Evolutionary conservation across 2,329 filamentous ascomycete genomes (phyloP), one percentile per base, ranked within the genome.

Genomic region (Curvularia spicifera): DNA sequence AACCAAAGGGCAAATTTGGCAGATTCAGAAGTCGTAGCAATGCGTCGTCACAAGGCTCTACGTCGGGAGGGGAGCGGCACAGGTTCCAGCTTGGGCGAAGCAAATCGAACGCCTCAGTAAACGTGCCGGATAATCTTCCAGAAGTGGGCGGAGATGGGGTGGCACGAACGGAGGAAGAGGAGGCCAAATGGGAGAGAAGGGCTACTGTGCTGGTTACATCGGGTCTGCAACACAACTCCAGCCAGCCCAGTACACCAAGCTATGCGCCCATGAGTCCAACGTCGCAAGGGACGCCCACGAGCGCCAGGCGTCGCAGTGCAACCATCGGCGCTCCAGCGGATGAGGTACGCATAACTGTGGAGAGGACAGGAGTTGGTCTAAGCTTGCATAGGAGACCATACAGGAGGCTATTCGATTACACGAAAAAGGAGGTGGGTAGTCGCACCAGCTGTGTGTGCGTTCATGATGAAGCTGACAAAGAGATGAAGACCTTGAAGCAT

Each of bases 321-420:
- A 77, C 69, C 60, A 74, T 80, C 39, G 73, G 71, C 53, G 73
- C 78, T 57, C 64, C 71, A 40, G 68, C 63, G 29, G 76, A 76
- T 53, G 80, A 82, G 65, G 78, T 78, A 67, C 47, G 72, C 61
- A 45, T 45, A 53, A 52, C 15, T 43, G 43, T 39, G 39, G 42
- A 22, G 47, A 46, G 60, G 52, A 47, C 56, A 54, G 56, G 56
- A 43, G 29, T 39, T 56, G 57, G 53, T 50, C 53, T 66, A 57
- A 68, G 60, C 63, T 55, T 53, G 55, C 31, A 49, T 58, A 75
- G 64, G 67, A 85, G 57, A 88, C 91, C 76, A 97, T 99, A 57
- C 94, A 97, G 78, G 89, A 96, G 78, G 95, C 95, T n/a, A 99
- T 99, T 74, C 85, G 90, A 60, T 82, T 98, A 64, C 95, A 99